Evolutionary conservation across 2,329 filamentous ascomycete genomes (phyloP).

Genomic region (Penicillium corylophilum): DNA sequence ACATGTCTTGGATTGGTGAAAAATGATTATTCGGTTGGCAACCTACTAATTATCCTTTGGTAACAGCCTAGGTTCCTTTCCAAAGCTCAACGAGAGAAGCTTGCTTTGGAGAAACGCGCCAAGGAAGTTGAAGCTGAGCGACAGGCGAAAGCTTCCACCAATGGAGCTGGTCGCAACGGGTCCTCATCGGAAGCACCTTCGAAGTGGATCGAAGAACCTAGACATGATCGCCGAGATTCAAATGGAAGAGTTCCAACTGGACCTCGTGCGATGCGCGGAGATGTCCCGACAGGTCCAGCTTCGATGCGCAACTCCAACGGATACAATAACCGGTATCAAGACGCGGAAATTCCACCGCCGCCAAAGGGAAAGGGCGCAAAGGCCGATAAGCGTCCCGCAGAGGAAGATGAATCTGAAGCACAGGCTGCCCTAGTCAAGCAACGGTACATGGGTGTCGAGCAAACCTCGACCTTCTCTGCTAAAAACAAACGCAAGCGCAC

Average conservation of each 20-base stretch:
- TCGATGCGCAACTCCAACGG: conserved; percentile 41
- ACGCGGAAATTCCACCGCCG: conserved; percentile 54
- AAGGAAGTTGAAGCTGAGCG: conserved; percentile 68
- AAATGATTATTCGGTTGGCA: not conserved
- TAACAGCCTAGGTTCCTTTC: conserved; percentile 75
- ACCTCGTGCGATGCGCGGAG: conserved; percentile 65
- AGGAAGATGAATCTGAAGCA: conserved; percentile 60
- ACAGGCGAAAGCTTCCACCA: conserved; percentile 44
- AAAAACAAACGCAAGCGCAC: conserved; percentile 94
- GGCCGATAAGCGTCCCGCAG: conserved; percentile 44
- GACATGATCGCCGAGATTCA: conserved; percentile 3
- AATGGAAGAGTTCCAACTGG: conserved; percentile 58
- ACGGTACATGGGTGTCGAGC: conserved; percentile 87
- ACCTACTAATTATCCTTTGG: conserved; percentile 20
- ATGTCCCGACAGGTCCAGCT: conserved; percentile 51
- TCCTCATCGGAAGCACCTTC: conserved; percentile 13
- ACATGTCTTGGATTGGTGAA: conserved; percentile 11
- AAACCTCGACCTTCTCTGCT: conserved; percentile 86
- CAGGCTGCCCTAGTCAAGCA: conserved; percentile 74
- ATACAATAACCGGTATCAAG: conserved; percentile 35
- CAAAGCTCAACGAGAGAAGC: conserved; percentile 75
- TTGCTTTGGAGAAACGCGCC: conserved; percentile 73
- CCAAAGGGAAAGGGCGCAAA: conserved; percentile 39
- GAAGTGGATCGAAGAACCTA: conserved; percentile 24
- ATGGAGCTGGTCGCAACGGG: conserved; percentile 28